These are phyloP conservation scores for Hanseniaspora valbyensis DNA, from an alignment of 805 yeast species.

Conservation along the genomic window DNA sequence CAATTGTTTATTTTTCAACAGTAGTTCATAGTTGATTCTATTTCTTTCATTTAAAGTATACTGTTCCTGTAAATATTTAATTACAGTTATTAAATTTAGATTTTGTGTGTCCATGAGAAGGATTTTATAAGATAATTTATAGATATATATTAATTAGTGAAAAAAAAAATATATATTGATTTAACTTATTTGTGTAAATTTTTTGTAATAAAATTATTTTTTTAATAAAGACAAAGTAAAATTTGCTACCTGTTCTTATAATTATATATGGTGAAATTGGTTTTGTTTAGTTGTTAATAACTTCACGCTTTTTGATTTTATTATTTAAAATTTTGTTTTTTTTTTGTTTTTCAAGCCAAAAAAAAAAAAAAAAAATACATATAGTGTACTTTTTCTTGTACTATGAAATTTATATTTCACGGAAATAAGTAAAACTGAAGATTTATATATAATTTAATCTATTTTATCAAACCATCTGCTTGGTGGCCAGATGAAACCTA, in stretches of 20 bases:
- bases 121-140: background rate
- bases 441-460: too few relatives aligned
- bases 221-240: too few relatives aligned
- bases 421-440: too few relatives aligned
- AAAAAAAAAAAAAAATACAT: background rate
- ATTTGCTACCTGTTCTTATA: too few relatives aligned
- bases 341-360: background rate
- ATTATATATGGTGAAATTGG: too few relatives aligned
- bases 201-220: too few relatives aligned
- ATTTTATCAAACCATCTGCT: conserved; percentile 3
- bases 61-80: conserved; percentile 52
- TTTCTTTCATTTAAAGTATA: conserved; percentile 53
- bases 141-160: too few relatives aligned
- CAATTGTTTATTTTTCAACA: conserved; percentile 7
- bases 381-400: background rate
- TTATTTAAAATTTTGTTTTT: too few relatives aligned
- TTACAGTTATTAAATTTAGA: conserved; percentile 27
- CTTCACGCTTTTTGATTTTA: too few relatives aligned
- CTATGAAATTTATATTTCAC: background rate
- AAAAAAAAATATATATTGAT: background rate
- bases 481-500: conserved; percentile 12
- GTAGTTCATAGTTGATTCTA: conserved; percentile 46
- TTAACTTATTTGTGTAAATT: too few relatives aligned
- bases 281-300: too few relatives aligned
- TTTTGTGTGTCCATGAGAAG: background rate